Evolutionary conservation across 1,284 basidiomycete genomes (phyloP).

Genomic region (Naganishia sp.): DNA sequence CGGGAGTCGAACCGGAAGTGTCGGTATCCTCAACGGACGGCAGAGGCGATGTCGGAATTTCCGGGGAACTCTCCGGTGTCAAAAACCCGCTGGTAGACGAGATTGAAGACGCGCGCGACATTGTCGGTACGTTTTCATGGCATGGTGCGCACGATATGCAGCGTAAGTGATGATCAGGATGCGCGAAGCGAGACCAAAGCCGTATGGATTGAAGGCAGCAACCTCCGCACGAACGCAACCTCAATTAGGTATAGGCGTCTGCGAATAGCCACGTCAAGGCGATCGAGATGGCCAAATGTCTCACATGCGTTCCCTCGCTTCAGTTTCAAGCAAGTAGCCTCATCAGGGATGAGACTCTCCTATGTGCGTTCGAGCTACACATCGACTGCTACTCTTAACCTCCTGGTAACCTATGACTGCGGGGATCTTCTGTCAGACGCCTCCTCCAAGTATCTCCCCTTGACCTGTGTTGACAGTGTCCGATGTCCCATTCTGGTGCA

Average conservation of each 20-base stretch:
- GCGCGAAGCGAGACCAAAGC: background rate
- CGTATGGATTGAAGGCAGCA: too few species aligned
- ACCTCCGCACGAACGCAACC: too few species aligned
- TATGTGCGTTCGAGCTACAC: too few species aligned
- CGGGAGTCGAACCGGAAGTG: background rate
- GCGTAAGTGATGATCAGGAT: background rate
- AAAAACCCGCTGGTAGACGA: slow-evolving; percentile 22
- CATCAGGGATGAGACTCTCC: too few species aligned
- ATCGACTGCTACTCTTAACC: too few species aligned
- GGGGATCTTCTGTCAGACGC: too few species aligned
- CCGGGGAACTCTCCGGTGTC: slow-evolving; percentile 5
- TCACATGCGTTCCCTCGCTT: background rate
- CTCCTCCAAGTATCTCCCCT: too few species aligned
- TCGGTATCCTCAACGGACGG: background rate
- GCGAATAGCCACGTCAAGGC: slow-evolving; percentile 4
- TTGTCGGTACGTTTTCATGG: background rate
- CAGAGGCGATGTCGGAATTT: slow-evolving; percentile 1
- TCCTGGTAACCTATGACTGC: too few species aligned
- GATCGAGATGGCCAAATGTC: slow-evolving; percentile 7
- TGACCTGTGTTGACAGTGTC: too few species aligned
- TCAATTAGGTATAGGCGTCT: too few species aligned
- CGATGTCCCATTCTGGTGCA: too few species aligned
- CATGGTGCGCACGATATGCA: background rate
- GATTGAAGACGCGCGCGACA: slow-evolving; percentile 26
- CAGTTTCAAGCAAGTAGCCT: too few species aligned